Base-by-base conservation (phyloP, 2,329 filamentous ascomycete genomes). In the Camptophora hylomeconis region DNA sequence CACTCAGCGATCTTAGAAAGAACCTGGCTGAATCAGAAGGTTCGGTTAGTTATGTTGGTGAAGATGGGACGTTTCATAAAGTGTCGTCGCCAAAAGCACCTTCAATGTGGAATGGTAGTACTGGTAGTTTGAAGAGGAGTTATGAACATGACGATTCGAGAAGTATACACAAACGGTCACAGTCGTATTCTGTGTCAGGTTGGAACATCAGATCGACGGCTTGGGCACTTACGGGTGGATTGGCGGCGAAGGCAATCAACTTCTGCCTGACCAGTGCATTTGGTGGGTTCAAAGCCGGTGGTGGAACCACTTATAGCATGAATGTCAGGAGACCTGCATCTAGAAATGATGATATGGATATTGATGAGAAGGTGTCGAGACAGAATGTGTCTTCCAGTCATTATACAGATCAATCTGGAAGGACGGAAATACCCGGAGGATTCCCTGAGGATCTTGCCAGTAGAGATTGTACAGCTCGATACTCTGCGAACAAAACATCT, bases 261-360 rank as follows among this genome's bases (percentile, higher is more conserved):
- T 89, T 93, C 45, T 93, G 86, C 58, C 80, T 63, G 50, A 58
- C 61, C 0, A 72, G 67, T 6, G 52, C 60, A 3, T 92, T 94
- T 47, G 68, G 69, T 31, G 86, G 86, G 0, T 94, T 94, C 51
- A 75, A 86, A 37, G 83, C 86, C 8, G 87, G 86, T 5, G 82
- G 79, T 3, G 87, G 86, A 6, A 64, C 63, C 35, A 74, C 72
- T 15, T 92, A 86, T 46, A 59, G 67, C 5, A 57, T 81, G 41
- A 50, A 61, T 15, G 35, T 49, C 28, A 47, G 39, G 23, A 45
- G 26, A 24, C 31, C 39, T 13, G 19, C 27, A 3, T 16, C 23
- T 5, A 14, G 47, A 26, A 50, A 35, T 28, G 30, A 33, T 12
- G 49, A 52, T 49, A 45, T 51, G 18, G 39, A 51, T 13, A 28